Evolutionary conservation across 768 basidiomycete species (phyloP), one percentile per base, ranked within the genome.

Genomic region (Lactarius tabidus): DNA sequence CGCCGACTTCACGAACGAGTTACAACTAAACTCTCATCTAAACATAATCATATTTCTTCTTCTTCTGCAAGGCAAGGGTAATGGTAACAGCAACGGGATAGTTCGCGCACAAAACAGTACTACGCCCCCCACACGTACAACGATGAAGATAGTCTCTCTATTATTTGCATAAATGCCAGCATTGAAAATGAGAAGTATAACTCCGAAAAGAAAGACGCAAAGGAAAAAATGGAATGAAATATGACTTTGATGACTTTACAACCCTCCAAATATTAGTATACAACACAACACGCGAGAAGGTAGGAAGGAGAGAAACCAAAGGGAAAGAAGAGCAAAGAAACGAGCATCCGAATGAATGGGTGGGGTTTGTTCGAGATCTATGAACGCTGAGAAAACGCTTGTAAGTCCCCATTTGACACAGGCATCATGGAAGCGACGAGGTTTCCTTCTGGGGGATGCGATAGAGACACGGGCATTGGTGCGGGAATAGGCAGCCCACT

Each of bases 111-210:
- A 41, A 26, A 38, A 55, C 35, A 39, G 35, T 36, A 60, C 6
- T 60, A 45, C 26, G n/a, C 52, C 63, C 43, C 12, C 5, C 38
- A 15, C 39, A 55, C 43, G 38, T 48, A 41, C 36, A 57, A 26
- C 26, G 15, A 60, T 18, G 33, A 36, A 45, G 45, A 64, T n/a
- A 59, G 60, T 18, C 20, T 18, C 20, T 58, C 56, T 70, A 60
- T 63, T 57, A 68, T 52, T 55, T 65, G 45, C 53, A 57, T 68
- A 70, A 43, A 70, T 70, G 70, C 53, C 43, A 66, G 56, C 64
- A 67, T 43, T n/a, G 36, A 14, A 45, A 51, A 6, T 67, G 67
- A 29, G 60, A 57, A 57, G 56, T 36, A 35, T 65, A 48, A 51
- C 26, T 26, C 28, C 48, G 39, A 38, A 45, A n/a, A 17, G 31